Base-by-base conservation (phyloP, 805 yeast species). In the Maudiozyma barnettii region DNA sequence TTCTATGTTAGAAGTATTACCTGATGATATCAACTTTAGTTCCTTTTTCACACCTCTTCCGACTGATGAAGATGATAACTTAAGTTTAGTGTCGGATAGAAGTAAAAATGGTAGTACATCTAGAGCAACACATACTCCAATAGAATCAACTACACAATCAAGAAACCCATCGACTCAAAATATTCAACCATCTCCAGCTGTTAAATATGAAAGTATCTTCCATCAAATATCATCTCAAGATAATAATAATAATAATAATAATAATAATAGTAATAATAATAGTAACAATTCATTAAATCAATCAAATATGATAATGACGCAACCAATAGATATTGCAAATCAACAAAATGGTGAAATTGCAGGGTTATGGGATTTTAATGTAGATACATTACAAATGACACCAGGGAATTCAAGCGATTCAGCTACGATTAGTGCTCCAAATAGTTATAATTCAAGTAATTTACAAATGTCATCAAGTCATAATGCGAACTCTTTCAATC, bases 311-410 rank as follows among this genome's bases (percentile, higher is more conserved):
- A 13, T 44, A 3, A 38, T n/a, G n/a, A 41, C 54, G 7, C 52
- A 53, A 33, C 67, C 68, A 0, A 55, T 63, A 5, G 62, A 63
- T 45, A 59, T 63, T 41, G 51, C 50, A 1, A 58, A 65, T 48
- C 57, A 55, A 37, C 66, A 62, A 30, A 65, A 64, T 47, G 70
- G 70, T 55, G 72, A 68, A 48, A 66, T 66, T 45, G 69, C 68
- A 13, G 68, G 64, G 48, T 53, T 64, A 16, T 69, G 72, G 72
- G 66, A 66, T 47, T 65, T 67, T 44, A 66, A 66, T 45, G 60
- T 67, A 6, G 71, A 67, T 45, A 61, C 60, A n/a, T 61, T 65
- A 36, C 60, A 61, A 54, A 61, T 64, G 61, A 62, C 66, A 8
- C 68, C 69, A 7, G 55, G 55, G 37, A 54, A 54, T 26, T 60